These are phyloP conservation scores for Fusarium citri DNA, from an alignment of 2,329 filamentous ascomycete species.

Conservation along the genomic window DNA sequence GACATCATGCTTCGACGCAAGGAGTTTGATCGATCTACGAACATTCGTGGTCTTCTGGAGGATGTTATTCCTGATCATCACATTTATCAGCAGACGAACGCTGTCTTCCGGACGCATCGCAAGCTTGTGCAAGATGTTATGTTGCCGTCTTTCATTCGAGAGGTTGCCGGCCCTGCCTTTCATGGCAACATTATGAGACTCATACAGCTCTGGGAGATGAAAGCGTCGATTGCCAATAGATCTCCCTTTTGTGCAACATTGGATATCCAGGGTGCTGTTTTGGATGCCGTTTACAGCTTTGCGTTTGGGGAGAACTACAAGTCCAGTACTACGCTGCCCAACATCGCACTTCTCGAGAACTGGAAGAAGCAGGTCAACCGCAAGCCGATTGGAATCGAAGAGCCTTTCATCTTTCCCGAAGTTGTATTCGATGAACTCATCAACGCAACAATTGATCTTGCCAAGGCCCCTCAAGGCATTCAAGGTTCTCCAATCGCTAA, in stretches of 20 bases:
- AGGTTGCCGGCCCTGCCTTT: neutral
- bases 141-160: neutral
- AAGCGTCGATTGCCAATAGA: neutral
- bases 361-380: accelerated
- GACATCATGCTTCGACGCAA: neutral
- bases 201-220: neutral
- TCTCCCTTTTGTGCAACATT: neutral
- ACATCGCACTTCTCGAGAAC: accelerated
- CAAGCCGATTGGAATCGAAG: accelerated
- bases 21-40: neutral
- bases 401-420: neutral
- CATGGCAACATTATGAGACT: neutral
- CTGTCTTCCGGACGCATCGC: neutral
- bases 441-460: neutral
- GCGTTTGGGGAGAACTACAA: neutral
- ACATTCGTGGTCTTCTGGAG: neutral
- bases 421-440: neutral
- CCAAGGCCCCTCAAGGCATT: neutral
- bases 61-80: neutral
- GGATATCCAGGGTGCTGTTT: neutral
- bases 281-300: neutral
- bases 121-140: neutral
- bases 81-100: neutral
- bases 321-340: neutral
- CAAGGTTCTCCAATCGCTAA: neutral